phyloP scores from a whole-genome alignment of 2,329 filamentous ascomycete genomes.

The Cyphellophora europaea region DNA sequence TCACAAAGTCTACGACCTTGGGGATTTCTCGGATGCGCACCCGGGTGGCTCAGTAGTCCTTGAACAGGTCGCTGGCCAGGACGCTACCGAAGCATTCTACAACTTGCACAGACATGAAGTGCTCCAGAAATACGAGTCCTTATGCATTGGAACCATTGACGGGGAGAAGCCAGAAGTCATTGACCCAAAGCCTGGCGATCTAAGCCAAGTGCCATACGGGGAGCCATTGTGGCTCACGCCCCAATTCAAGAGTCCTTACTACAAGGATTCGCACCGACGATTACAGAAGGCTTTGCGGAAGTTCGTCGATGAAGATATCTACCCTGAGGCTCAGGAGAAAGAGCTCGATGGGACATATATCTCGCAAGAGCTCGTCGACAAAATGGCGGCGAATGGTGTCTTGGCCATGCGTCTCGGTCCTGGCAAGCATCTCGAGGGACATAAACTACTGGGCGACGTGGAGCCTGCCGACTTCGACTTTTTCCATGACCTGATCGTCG shows the following conservation, averaged over 20 bases:
- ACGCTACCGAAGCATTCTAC: slow-evolving; percentile 47
- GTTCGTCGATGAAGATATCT: slow-evolving; percentile 56
- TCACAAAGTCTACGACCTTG: slow-evolving; percentile 51
- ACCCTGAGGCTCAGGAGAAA: slow-evolving; percentile 58
- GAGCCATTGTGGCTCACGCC: slow-evolving; percentile 77
- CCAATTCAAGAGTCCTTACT: slow-evolving; percentile 65
- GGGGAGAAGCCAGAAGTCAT: slow-evolving; percentile 69
- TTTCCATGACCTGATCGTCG: slow-evolving; percentile 61
- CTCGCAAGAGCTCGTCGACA: slow-evolving; percentile 53
- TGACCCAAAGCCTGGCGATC: slow-evolving; percentile 58
- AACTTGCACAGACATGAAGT: slow-evolving; percentile 88
- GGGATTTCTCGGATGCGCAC: slow-evolving; percentile 50
- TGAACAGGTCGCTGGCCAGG: slow-evolving; percentile 30
- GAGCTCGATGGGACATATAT: slow-evolving; percentile 58
- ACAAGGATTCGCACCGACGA: slow-evolving; percentile 52
- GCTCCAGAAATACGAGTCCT: slow-evolving; percentile 65
- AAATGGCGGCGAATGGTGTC: slow-evolving; percentile 58
- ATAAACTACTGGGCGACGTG: slow-evolving; percentile 54
- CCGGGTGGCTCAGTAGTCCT: slow-evolving; percentile 37
- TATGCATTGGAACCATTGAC: slow-evolving; percentile 66
- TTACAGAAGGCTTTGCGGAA: slow-evolving; percentile 60
- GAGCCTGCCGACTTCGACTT: slow-evolving; percentile 69
- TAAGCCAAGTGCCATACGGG: slow-evolving; percentile 71
- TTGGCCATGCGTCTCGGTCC: slow-evolving; percentile 59
- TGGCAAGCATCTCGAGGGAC: slow-evolving; percentile 56